Evolutionary conservation across 163 green algal genomes (phyloP).

Genomic region (Chlorella variabilis): DNA sequence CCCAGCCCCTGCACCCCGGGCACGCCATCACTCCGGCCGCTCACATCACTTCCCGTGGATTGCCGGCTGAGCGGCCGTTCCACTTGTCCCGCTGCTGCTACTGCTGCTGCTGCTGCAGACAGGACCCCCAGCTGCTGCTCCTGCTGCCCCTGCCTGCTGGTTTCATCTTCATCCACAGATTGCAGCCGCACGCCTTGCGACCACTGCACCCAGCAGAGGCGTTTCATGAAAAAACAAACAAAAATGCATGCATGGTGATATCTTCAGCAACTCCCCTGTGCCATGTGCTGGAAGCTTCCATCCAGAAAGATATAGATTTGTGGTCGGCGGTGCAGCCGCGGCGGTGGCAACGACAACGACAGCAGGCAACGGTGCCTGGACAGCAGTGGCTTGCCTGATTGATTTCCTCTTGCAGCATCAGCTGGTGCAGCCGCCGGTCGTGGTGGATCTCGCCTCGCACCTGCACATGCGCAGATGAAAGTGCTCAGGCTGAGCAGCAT

Average conservation of each 20-base stretch:
- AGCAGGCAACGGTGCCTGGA: neutral
- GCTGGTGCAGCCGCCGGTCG: constrained; percentile 91
- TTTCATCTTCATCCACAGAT: constrained; percentile 13
- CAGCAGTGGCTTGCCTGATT: constrained; percentile 10
- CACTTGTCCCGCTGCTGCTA: neutral
- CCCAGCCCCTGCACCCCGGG: too few species aligned
- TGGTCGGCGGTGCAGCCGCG: too few species aligned
- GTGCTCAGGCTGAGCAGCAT: too few species aligned
- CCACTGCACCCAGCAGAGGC: constrained; percentile 4
- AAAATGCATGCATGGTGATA: too few species aligned
- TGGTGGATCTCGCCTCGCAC: constrained; percentile 82
- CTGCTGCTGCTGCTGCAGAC: neutral
- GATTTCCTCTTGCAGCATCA: constrained; percentile 89
- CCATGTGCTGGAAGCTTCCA: too few species aligned
- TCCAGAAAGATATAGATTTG: too few species aligned
- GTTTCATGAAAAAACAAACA: too few species aligned
- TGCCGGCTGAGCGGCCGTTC: constrained; percentile 18
- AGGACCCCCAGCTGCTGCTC: neutral
- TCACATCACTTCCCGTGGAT: constrained; percentile 14
- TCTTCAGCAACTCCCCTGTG: too few species aligned
- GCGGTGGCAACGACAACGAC: too few species aligned
- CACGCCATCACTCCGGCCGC: neutral
- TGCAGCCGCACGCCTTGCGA: constrained; percentile 16
- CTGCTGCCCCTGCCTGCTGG: constrained; percentile 2
- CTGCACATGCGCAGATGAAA: constrained; percentile 27